Percentiles rank a stretch among this genome's conserved stretches.
These are phyloP conservation scores for Fusarium veterinarium DNA, from an alignment of 2,329 filamentous ascomycete genomes.

Conservation along the genomic window DNA sequence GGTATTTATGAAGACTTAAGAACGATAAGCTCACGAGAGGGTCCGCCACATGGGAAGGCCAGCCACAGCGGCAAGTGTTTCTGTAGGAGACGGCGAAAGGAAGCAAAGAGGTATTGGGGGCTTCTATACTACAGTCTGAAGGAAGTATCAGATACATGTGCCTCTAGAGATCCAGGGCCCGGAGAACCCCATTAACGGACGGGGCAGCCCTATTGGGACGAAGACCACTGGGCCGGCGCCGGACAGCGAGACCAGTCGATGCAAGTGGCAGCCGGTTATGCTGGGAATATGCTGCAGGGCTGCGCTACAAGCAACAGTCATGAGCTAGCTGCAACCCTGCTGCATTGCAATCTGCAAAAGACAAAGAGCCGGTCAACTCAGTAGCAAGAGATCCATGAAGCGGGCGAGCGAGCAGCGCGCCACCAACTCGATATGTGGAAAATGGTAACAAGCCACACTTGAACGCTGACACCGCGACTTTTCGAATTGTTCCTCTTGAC, in stretches of 20 bases:
- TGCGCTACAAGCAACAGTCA: constrained; percentile 33
- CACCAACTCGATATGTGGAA: constrained; percentile 33
- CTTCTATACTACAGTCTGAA: constrained; percentile 32
- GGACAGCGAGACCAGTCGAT: constrained; percentile 32
- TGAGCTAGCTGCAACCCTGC: constrained; percentile 28
- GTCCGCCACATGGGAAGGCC: constrained; percentile 33
- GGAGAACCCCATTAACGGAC: constrained; percentile 38
- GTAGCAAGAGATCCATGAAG: constrained; percentile 18
- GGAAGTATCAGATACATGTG: constrained; percentile 41
- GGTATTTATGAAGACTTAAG: constrained; percentile 33
- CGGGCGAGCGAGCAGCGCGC: constrained; percentile 23
- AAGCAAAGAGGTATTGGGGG: constrained; percentile 23
- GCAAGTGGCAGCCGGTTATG: constrained; percentile 24
- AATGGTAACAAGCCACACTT: constrained; percentile 34
- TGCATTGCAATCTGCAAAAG: constrained; percentile 30
- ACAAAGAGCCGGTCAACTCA: constrained; percentile 26
- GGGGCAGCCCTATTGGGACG: constrained; percentile 41
- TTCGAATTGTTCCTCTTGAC: constrained; percentile 4
- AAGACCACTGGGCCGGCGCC: constrained; percentile 25
- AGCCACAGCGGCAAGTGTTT: constrained; percentile 37
- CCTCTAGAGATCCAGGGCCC: constrained; percentile 24
- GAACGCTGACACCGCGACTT: constrained; percentile 18
- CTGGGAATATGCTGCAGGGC: constrained; percentile 33
- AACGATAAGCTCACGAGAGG: constrained; percentile 34
- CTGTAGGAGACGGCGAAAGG: constrained; percentile 36